Evolutionary conservation across 2,329 filamentous ascomycete genomes (phyloP), one percentile per base, ranked within the genome.

Genomic region (Xylaria sp.): DNA sequence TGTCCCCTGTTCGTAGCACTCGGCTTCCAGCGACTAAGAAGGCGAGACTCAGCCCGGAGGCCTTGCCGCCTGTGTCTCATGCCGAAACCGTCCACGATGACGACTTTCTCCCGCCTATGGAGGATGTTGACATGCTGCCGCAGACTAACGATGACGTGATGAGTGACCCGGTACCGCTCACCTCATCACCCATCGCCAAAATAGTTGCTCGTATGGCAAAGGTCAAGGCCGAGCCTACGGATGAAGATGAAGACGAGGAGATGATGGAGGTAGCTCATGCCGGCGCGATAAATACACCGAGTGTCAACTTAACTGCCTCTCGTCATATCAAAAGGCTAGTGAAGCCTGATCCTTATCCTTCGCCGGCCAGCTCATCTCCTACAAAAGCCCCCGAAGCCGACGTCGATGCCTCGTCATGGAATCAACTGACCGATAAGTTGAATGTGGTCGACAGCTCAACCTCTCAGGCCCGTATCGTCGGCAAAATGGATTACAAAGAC

Each of bases 241-340:
- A 92, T n/a, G 87, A 92, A 13, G 87, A 90, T 13, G 91, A 93
- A 2, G 89, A 92, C 26, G 93, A 97, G 40, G 91, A 93, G 70
- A 86, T 94, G 83, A 93, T 97, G 89, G 94, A 97, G 77, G 89
- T 97, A 62, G 90, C 92, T 26, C 92, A 97, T 65, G 88, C 91
- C 44, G 92, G 90, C 17, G 85, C 90, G 28, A 86, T 92, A 67
- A 89, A 87, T 64, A 83, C 88, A 9, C 83, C 89, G 11, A 95
- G 90, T 72, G 88, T 98, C 73, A 98, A 99, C 78, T 89, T 97
- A 79, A 87, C 92, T 31, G 94, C 93, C 58, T 92, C 90, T 71
- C 89, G 93, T 46, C 91, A 92, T 31, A 87, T 90, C 42, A 93
- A 92, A 74, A 97, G 92, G 79, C 82, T 92, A 28, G 86, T 90